phyloP scores from a whole-genome alignment of 208 protist genomes.

The Acanthamoeba royreba region DNA sequence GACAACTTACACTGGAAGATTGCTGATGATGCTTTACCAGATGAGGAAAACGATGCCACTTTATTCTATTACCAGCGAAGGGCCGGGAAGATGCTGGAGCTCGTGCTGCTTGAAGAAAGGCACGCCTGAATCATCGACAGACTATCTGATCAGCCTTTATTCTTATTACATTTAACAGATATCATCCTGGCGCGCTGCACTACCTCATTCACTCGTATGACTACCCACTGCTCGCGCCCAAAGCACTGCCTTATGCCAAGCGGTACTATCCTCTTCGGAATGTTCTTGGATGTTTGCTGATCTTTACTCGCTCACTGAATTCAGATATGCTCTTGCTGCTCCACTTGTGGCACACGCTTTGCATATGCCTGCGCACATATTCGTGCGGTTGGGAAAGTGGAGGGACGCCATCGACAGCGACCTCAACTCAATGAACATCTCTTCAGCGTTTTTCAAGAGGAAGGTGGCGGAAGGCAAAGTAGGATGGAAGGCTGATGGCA shows the following conservation, averaged over 20 bases:
- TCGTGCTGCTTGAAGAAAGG: not conserved
- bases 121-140: too few relatives aligned
- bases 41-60: not conserved
- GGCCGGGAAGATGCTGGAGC: conserved; percentile 18
- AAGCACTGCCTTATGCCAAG: conserved; percentile 1
- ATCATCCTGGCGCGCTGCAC: conserved; percentile 22
- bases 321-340: not conserved
- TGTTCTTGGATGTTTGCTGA: not conserved
- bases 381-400: not conserved
- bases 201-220: conserved; percentile 34
- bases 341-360: not conserved
- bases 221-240: not conserved
- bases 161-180: not conserved
- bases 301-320: not conserved
- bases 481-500: not conserved
- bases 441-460: not conserved
- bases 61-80: not conserved
- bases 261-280: not conserved
- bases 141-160: too few relatives aligned
- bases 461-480: not conserved
- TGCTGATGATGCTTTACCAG: not conserved
- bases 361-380: conserved; percentile 27
- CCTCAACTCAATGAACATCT: not conserved
- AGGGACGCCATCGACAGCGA: not conserved
- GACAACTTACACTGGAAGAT: too few relatives aligned